Conservation (phyloP, 2,329 filamentous ascomycete genomes). For the Didymella glomerata region DNA sequence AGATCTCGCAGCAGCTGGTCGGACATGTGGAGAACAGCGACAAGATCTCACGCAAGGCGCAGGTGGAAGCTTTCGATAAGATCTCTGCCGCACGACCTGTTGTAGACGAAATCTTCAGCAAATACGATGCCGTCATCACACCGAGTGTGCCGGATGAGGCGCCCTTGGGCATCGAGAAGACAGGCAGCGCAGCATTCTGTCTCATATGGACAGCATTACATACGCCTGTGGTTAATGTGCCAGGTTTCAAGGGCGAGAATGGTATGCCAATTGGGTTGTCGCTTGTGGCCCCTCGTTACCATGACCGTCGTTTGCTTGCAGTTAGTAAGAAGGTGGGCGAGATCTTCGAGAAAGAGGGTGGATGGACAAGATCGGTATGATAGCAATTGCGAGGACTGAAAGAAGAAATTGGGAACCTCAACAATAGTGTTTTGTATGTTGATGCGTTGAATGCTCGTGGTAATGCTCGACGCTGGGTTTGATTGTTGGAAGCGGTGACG, state of each 20-base stretch:
- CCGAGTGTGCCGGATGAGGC: conserved; percentile 69
- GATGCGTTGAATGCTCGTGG: too few relatives aligned
- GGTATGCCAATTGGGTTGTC: conserved; percentile 68
- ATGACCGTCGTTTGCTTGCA: conserved; percentile 40
- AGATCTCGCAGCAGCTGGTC: conserved; percentile 57
- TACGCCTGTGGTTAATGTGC: conserved; percentile 69
- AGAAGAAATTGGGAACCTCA: background rate
- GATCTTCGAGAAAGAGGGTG: conserved; percentile 43
- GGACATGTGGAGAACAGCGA: conserved; percentile 62
- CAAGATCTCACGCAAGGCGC: conserved; percentile 56
- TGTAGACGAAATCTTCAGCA: conserved; percentile 61
- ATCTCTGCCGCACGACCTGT: conserved; percentile 63
- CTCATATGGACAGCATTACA: conserved; percentile 65
- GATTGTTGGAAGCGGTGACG: too few relatives aligned
- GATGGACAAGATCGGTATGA: conserved; percentile 30
- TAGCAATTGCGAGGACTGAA: background rate
- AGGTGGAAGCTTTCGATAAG: conserved; percentile 64
- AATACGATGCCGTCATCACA: conserved; percentile 65
- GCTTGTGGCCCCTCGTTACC: conserved; percentile 55
- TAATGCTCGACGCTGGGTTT: too few relatives aligned
- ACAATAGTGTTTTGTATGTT: too few relatives aligned
- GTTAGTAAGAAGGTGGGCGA: conserved; percentile 41
- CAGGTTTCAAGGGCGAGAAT: conserved; percentile 66
- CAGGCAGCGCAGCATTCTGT: conserved; percentile 64
- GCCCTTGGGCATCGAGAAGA: conserved; percentile 62